A percentile compares a stretch with the other conserved stretches of the same genome.
phyloP scores from a whole-genome alignment of 106 monocot genomes.

The Platanthera zijinensis region DNA sequence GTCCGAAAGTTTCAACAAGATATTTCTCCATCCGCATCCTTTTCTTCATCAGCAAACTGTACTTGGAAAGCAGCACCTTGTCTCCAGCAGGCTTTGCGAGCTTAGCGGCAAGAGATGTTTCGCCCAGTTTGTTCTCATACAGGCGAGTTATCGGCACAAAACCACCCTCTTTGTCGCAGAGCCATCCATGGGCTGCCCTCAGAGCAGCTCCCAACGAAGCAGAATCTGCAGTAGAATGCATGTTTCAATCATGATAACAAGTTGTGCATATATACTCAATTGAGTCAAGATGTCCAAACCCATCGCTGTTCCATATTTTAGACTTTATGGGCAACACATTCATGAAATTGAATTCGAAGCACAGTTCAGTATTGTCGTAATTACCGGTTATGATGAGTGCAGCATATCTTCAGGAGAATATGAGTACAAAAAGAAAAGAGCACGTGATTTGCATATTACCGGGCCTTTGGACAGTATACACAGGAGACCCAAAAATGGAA shows the following conservation, averaged over 20 bases:
- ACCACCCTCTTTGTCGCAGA: slow-evolving; percentile 62
- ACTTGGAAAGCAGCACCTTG: slow-evolving; percentile 39
- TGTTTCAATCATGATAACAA: not conserved
- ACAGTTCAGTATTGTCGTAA: not conserved
- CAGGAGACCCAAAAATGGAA: slow-evolving; percentile 65
- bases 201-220: slow-evolving; percentile 92
- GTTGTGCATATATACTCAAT: too few relatives aligned
- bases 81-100: slow-evolving; percentile 66
- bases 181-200: slow-evolving; percentile 95
- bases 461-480: slow-evolving; percentile 81
- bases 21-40: slow-evolving; percentile 68
- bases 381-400: not conserved
- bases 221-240: slow-evolving; percentile 45
- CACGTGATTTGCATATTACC: slow-evolving; percentile 22
- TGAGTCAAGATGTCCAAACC: too few relatives aligned
- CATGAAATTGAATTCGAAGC: not conserved
- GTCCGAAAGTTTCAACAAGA: slow-evolving; percentile 60
- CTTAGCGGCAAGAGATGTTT: slow-evolving; percentile 59
- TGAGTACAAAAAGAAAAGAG: not conserved
- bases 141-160: slow-evolving; percentile 74
- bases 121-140: slow-evolving; percentile 46
- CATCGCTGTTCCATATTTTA: too few relatives aligned
- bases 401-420: not conserved
- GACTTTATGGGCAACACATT: not conserved
- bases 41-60: slow-evolving; percentile 63